These are phyloP conservation scores for Aspergillus hortae DNA, from an alignment of 2,329 filamentous ascomycete species.

Conservation along the genomic window DNA sequence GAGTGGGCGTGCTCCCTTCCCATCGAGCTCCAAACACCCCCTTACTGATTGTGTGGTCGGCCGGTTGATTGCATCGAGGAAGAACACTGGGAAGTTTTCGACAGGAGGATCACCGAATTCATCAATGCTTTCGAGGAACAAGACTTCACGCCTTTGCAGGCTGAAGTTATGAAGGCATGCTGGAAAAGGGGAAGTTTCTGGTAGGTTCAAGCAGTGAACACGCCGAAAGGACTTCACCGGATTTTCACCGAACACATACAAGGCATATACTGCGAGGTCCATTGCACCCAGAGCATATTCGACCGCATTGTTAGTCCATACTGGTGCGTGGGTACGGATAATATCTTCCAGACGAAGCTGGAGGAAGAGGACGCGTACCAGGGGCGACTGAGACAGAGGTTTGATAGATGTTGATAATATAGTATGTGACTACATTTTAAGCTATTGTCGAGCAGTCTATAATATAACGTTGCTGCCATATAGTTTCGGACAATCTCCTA, in stretches of 20 bases:
- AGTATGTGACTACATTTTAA: too few species aligned
- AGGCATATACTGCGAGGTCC: neutral
- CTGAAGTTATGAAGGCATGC: constrained; percentile 19
- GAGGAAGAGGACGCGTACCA: neutral
- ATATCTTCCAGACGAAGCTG: neutral
- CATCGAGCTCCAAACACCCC: constrained; percentile 18
- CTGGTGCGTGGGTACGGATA: neutral
- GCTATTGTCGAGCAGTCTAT: too few species aligned
- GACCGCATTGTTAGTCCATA: neutral
- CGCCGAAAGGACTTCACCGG: constrained; percentile 21
- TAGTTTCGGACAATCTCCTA: too few species aligned
- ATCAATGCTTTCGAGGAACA: constrained; percentile 18
- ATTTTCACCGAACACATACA: constrained; percentile 25
- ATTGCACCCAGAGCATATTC: constrained; percentile 1
- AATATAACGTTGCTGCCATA: too few species aligned
- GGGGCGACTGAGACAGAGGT: too few species aligned
- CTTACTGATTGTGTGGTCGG: constrained; percentile 17
- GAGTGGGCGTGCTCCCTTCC: constrained; percentile 23
- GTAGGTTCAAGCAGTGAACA: constrained; percentile 25
- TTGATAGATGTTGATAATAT: too few species aligned
- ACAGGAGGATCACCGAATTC: constrained; percentile 14
- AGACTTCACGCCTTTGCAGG: constrained; percentile 9
- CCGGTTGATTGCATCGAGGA: constrained; percentile 12
- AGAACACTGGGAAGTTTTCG: constrained; percentile 10
- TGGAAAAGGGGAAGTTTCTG: constrained; percentile 25